These are phyloP conservation scores for Aspergillus egyptiacus DNA, from an alignment of 495 filamentous ascomycete species.

Conservation along the genomic window DNA sequence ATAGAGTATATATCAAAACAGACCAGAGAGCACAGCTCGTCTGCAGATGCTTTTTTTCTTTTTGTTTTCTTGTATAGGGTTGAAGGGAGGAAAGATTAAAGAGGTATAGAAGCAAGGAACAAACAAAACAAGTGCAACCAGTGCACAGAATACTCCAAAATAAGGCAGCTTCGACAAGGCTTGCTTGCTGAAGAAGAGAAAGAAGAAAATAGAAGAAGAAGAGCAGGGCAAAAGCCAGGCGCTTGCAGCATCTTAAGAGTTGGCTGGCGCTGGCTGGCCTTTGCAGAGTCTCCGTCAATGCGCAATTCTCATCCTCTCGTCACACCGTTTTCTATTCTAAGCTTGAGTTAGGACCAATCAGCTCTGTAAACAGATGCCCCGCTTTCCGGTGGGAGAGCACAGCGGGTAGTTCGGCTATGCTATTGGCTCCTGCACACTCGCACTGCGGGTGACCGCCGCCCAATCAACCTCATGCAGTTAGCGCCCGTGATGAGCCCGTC, in stretches of 20 bases:
- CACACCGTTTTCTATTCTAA: slow-evolving; percentile 11
- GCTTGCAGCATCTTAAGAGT: slow-evolving; percentile 14
- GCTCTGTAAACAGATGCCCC: background rate
- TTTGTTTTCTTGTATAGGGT: slow-evolving; percentile 25
- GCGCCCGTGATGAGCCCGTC: slow-evolving; percentile 12
- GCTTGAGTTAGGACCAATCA: background rate
- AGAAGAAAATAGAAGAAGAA: slow-evolving; percentile 24
- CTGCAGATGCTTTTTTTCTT: too few relatives aligned
- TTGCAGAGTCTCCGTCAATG: background rate
- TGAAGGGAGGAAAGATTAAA: slow-evolving; percentile 16
- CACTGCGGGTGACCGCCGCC: slow-evolving; percentile 2
- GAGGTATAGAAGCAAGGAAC: slow-evolving; percentile 49
- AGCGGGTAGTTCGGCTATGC: background rate
- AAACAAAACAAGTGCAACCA: slow-evolving; percentile 45
- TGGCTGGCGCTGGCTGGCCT: background rate
- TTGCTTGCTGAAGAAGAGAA: slow-evolving; percentile 65
- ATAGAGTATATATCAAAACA: slow-evolving; percentile 13
- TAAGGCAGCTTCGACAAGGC: slow-evolving; percentile 58
- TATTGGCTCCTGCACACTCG: background rate
- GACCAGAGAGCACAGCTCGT: slow-evolving; percentile 47
- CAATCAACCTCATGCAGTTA: slow-evolving; percentile 4
- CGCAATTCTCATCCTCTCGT: slow-evolving; percentile 7
- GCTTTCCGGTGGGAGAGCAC: background rate
- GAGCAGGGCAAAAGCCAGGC: slow-evolving; percentile 10
- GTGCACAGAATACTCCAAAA: slow-evolving; percentile 46